phyloP scores from a whole-genome alignment of 1,139 yeast genomes.

The Taphrina pruni region DNA sequence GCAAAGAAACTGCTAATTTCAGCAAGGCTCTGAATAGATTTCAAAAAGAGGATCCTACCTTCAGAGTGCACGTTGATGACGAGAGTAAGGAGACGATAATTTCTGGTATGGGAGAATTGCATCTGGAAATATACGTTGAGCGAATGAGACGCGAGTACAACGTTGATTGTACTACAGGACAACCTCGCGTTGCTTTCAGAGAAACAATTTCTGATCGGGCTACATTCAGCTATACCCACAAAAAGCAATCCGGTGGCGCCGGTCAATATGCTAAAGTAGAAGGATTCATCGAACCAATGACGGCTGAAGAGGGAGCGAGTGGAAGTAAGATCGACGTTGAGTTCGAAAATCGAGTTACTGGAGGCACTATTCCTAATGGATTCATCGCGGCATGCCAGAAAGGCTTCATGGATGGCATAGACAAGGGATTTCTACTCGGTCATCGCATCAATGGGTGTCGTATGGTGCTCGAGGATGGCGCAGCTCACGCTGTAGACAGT shows the following conservation, averaged over 20 bases:
- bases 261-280: constrained; percentile 98
- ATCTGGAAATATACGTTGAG: constrained; percentile 94
- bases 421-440: constrained; percentile 96
- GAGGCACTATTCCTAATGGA: constrained; percentile 96
- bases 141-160: constrained; percentile 97
- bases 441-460: constrained; percentile 90
- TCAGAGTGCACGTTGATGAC: constrained; percentile 84
- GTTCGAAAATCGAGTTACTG: constrained; percentile 87
- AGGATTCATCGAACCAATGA: constrained; percentile 75
- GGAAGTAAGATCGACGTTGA: constrained; percentile 59
- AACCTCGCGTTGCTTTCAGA: constrained; percentile 97
- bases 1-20: constrained; percentile 85
- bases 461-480: constrained; percentile 97
- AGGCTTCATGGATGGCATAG: constrained; percentile 94
- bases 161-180: constrained; percentile 93
- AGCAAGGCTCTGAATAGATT: constrained; percentile 96
- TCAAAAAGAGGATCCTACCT: constrained; percentile 98
- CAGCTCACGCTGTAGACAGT: constrained; percentile 95
- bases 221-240: constrained; percentile 91
- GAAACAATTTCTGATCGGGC: constrained; percentile 81
- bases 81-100: constrained; percentile 96
- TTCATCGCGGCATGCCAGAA: constrained; percentile 88
- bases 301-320: constrained; percentile 52
- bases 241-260: constrained; percentile 99
- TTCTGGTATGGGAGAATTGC: constrained; percentile 99